Evolutionary conservation across 371 early-diverging fungal species (phyloP), one percentile per base, ranked within the genome.

Genomic region (Mortierella sp.): DNA sequence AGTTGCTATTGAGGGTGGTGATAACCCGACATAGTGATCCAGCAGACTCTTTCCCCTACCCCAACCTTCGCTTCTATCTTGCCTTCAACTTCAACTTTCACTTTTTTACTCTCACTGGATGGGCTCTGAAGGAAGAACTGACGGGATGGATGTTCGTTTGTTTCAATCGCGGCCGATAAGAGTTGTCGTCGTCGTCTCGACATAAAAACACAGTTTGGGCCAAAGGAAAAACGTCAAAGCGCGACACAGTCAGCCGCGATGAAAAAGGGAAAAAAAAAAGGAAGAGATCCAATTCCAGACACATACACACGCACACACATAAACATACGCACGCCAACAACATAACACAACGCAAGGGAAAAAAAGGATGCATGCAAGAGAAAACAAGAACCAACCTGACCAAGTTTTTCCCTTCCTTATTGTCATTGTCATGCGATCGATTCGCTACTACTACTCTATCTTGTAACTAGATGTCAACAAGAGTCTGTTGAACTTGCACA

Each of bases 401-500:
- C 80, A 47, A 31, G 9, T 74, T 34, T 65, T 38, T 19, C 63
- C 19, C 76, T 74, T 54, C 16, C 45, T 13, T 50, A 16, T 55
- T 55, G 55, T 24, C 55, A 38, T 34, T 38, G 42, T 65, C 42
- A 65, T 65, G 24, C 42, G 68, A 65, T 65, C 42, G 28, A 26
- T 58, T 24, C 21, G 19, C 5, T 5, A 6, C 55, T 55, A 34
- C 45, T n/a, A n/a, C 58, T 54, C 47, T 42, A 73, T 31, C 65
- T 72, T 14, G 68, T 60, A 31, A 63, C 5, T 78, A 91, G 93
- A 92, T 81, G 93, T 94, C 72, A 94, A 94, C 89, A 90, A 91
- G 72, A 90, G 92, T 26, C 82, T 94, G 42, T 79, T 94, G 45
- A 91, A 90, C 63, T 88, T 94, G 50, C 90, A 92, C 77, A 82